These are phyloP conservation scores for Catharanthus roseus DNA, from an alignment of 257 asterid genomes.

Conservation along the genomic window DNA sequence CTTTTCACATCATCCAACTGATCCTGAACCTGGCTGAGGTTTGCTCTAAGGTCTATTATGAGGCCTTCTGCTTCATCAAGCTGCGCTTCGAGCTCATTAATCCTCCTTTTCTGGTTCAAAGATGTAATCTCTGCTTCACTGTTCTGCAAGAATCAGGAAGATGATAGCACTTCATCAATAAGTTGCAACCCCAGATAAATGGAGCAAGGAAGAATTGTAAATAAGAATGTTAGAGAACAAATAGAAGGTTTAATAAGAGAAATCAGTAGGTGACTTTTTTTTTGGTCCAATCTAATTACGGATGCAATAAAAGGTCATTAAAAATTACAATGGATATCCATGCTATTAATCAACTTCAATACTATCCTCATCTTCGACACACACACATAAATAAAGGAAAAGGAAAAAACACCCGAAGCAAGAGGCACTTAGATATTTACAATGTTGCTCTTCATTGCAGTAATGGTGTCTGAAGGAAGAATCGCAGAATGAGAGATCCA, in stretches of 20 bases:
- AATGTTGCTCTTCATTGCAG: background rate
- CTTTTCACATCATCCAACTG: conserved; percentile 35
- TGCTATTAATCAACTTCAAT: background rate
- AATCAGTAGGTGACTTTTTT: background rate
- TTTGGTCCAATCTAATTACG: background rate
- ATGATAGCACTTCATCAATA: background rate
- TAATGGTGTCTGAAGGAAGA: background rate
- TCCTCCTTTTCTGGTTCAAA: conserved; percentile 35
- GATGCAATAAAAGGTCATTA: background rate
- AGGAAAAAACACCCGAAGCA: background rate
- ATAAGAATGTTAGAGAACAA: background rate
- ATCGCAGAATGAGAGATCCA: background rate
- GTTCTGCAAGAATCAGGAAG: conserved; percentile 32
- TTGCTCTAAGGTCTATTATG: conserved; percentile 62
- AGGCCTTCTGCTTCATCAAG: conserved; percentile 78
- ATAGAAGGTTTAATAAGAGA: background rate
- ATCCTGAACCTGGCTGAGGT: conserved; percentile 41
- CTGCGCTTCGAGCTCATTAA: conserved; percentile 63
- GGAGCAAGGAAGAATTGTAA: background rate
- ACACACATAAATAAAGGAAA: no score
- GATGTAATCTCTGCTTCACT: conserved; percentile 40
- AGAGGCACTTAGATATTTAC: background rate
- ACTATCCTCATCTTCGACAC: background rate
- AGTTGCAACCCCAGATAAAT: background rate
- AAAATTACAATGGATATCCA: background rate